Conservation (phyloP, 1,284 basidiomycete genomes). For the Blastosporella zonata region DNA sequence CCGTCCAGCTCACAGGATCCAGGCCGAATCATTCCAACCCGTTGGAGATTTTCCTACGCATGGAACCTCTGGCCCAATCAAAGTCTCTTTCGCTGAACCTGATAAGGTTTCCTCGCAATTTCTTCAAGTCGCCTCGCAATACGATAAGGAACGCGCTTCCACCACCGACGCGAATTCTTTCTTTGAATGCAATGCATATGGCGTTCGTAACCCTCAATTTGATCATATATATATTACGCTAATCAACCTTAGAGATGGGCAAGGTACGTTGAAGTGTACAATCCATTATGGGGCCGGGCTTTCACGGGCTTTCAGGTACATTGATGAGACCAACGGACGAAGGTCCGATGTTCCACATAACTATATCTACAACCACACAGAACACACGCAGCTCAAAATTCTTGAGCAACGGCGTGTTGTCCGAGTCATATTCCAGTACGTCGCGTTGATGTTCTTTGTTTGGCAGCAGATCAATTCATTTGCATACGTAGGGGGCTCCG, state of each 20-base stretch:
- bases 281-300: background rate
- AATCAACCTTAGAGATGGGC: conserved; percentile 34
- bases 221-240: background rate
- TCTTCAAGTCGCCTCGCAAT: conserved; percentile 39
- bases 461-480: background rate
- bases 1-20: background rate
- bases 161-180: conserved; percentile 47
- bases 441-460: background rate
- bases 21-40: conserved; percentile 52
- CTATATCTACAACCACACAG: conserved; percentile 51
- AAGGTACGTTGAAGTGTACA: conserved; percentile 23
- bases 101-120: too few relatives aligned
- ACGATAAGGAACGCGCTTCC: conserved; percentile 40
- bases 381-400: conserved; percentile 42
- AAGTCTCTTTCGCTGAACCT: conserved; percentile 41
- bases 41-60: conserved; percentile 37
- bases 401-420: conserved; percentile 39
- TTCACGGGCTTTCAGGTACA: conserved; percentile 35
- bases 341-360: conserved; percentile 58
- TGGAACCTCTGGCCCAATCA: conserved; percentile 52
- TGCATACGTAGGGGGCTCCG: conserved; percentile 42
- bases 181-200: conserved; percentile 38
- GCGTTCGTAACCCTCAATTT: conserved; percentile 32
- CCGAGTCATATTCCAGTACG: conserved; percentile 49
- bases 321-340: conserved; percentile 47